phyloP scores from a whole-genome alignment of 2,329 filamentous ascomycete species.

The Microdochium nivale region DNA sequence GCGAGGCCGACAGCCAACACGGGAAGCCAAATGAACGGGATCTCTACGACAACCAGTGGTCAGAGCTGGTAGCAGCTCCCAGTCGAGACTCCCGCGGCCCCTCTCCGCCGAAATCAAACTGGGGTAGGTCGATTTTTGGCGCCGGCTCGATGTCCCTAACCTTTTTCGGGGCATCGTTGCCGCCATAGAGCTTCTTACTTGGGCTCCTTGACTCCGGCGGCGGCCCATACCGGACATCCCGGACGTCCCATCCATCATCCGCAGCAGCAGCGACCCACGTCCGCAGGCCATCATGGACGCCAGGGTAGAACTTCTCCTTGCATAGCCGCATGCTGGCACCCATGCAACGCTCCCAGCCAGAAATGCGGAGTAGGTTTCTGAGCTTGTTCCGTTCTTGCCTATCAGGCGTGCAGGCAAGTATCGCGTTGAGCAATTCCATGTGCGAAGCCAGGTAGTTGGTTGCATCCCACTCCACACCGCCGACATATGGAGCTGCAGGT shows the following conservation, averaged over 20 bases:
- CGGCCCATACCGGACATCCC: constrained; percentile 70
- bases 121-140: constrained; percentile 54
- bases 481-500: constrained; percentile 89
- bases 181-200: constrained; percentile 32
- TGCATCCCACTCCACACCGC: constrained; percentile 96
- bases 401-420: constrained; percentile 73
- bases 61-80: constrained; percentile 1
- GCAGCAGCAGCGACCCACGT: constrained; percentile 84
- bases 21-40: background rate
- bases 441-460: constrained; percentile 94
- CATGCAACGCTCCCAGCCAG: constrained; percentile 87
- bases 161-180: constrained; percentile 17
- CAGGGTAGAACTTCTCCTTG: constrained; percentile 95
- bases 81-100: background rate
- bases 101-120: constrained; percentile 39
- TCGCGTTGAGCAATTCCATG: constrained; percentile 84
- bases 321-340: constrained; percentile 78
- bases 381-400: constrained; percentile 64
- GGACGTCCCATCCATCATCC: constrained; percentile 83
- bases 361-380: constrained; percentile 69
- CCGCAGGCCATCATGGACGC: constrained; percentile 79
- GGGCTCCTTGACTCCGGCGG: constrained; percentile 31
- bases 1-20: background rate
- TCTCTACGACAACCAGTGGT: constrained; percentile 16
- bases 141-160: constrained; percentile 45